Evolutionary conservation across 148 eudicot genomes (phyloP), one percentile per base, ranked within the genome.

Genomic region (Chenopodium quinoa): DNA sequence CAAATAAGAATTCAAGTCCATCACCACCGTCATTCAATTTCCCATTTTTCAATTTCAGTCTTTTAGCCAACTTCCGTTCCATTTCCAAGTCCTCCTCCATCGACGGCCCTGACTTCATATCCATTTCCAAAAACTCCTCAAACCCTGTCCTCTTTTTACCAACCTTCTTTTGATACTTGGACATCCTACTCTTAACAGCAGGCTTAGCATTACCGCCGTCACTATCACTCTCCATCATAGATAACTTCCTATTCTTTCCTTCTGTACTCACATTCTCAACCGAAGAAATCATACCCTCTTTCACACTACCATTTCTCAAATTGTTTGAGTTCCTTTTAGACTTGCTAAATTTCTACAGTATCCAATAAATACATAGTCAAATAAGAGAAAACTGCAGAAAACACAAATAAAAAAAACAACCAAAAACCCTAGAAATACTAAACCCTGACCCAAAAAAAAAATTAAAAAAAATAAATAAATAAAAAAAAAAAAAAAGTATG

Each of bases 31-130:
- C 88, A 63, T 65, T 62, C 81, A 92, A 81, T 65, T 89, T 93
- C 80, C 97, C 97, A 56, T 83, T 78, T 80, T 92, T 92, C 65
- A 92, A 88, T 76, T 94, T 94, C 46, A 94, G 87, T 79, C 87
- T 94, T 78, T 93, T 93, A 12, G 92, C 93, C 80, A 94, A 85
- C 82, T 88, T 88, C 77, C 84, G 86, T 82, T 94, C 97, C 85
- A 89, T 62, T 56, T 82, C 88, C 86, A 92, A 86, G 88, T 94
- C 98, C 76, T 88, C 89, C 81, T 91, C 90, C 32, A 86, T 86
- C 50, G 91, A 86, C 47, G 77, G 77, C 40, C 79, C 88, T 52
- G 34, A 52, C 70, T 86, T 84, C 76, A 48, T 82, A 50, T 88
- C 91, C 84, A 85, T 79, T 65, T 85, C 91, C 65, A 94, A 77